Evolutionary conservation across 305 asterid species (phyloP), one percentile per base, ranked within the genome.

Genomic region (Fraxinus angustifolia): DNA sequence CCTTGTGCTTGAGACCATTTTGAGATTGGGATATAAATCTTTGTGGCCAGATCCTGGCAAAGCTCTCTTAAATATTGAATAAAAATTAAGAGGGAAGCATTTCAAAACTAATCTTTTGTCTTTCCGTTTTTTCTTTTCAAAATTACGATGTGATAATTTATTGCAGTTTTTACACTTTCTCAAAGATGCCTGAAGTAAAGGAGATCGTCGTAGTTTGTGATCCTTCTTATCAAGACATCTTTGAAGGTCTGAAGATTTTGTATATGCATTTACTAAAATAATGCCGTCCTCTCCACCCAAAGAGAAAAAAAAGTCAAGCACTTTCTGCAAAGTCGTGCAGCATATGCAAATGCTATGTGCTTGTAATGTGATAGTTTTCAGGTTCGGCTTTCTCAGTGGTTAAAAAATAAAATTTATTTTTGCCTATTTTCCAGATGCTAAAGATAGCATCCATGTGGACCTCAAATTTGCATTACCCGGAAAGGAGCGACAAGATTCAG

Each of bases 401-500:
- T 56, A 36, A 70, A 30, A 70, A 76, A 8, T 36, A 38, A 28
- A 56, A 68, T 75, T 6, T 67, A 72, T 68, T 67, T 83, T 73
- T 42, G 73, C 26, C 45, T 17, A 60, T 78, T 19, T 82, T 77
- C 78, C 86, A 95, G 98, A 88, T 77, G 87, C 92, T 85, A 90
- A 86, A 84, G 92, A 87, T 77, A 82, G 87, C 81, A 88, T 93
- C 88, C 76, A 79, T 0, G 92, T 91, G 79, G 89, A 91, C 78
- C 78, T 95, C 85, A 92, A 92, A 88, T 95, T 92, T 87, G 97
- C 99, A n/a, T 90, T 94, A 82, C 99, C 99, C 2, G 99, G 99
- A 82, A 94, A 95, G 85, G 99, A 95, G 90, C 91, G 99, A 88
- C 99, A 95, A 89, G 99, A 95, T 86, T 95, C 98, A 75, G 99